These are phyloP conservation scores for Moricandia arvensis DNA, from an alignment of 345 rosid species.

Conservation along the genomic window DNA sequence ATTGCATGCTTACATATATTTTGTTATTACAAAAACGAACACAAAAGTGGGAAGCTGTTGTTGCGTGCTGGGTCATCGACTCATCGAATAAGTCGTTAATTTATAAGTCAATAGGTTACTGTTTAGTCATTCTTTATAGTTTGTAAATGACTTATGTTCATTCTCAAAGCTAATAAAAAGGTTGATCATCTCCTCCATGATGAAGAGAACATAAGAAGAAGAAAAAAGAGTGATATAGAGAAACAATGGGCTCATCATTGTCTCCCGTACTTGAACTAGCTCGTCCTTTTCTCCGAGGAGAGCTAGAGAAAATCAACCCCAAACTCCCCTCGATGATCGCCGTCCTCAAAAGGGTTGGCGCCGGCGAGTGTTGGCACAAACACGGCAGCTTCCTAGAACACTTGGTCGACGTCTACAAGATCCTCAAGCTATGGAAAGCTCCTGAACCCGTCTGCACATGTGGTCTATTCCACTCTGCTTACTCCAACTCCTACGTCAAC, in stretches of 20 bases:
- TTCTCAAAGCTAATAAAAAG: neutral
- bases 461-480: slow-evolving; percentile 94
- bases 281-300: slow-evolving; percentile 93
- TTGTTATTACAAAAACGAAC: neutral
- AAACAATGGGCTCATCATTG: slow-evolving; percentile 29
- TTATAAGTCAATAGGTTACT: neutral
- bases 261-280: slow-evolving; percentile 48
- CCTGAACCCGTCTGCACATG: slow-evolving; percentile 83
- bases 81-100: neutral
- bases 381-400: slow-evolving; percentile 93
- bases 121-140: neutral
- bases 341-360: slow-evolving; percentile 81
- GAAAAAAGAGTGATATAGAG: neutral
- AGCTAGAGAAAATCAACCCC: slow-evolving; percentile 61
- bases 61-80: neutral
- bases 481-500: slow-evolving; percentile 90
- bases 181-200: neutral
- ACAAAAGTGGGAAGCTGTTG: neutral
- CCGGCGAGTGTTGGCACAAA: slow-evolving; percentile 99
- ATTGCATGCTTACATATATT: neutral
- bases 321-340: slow-evolving; percentile 63
- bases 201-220: neutral
- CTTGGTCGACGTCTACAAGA: slow-evolving; percentile 72
- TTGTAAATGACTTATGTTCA: neutral
- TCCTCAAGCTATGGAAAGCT: slow-evolving; percentile 80